phyloP scores from a whole-genome alignment of 176 grass and related monocot species.

The Rhynchospora tenuis region DNA sequence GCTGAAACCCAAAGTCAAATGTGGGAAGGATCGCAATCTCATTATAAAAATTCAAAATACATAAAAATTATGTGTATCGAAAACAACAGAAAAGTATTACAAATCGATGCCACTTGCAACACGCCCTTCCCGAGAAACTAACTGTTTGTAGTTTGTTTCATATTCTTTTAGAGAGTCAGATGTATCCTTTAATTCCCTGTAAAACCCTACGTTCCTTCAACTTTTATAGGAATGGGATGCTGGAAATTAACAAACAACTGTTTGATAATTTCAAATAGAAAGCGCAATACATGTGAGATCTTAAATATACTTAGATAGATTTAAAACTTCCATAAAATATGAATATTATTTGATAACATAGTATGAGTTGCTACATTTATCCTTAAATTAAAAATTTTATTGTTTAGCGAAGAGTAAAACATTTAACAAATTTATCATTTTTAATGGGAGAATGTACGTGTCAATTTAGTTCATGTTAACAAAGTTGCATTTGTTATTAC shows the following conservation, averaged over 20 bases:
- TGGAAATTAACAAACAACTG: not conserved
- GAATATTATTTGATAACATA: too few relatives aligned
- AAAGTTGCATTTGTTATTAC: not conserved
- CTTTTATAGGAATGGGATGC: not conserved
- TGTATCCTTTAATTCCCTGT: not conserved
- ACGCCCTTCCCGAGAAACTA: not conserved
- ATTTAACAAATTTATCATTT: not conserved
- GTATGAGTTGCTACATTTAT: too few relatives aligned
- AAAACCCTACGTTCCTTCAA: not conserved
- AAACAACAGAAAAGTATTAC: not conserved
- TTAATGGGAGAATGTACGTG: not conserved
- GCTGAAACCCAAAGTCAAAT: not conserved
- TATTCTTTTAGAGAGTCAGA: not conserved
- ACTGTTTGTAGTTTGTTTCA: not conserved
- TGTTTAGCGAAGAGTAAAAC: not conserved
- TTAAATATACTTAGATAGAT: not conserved
- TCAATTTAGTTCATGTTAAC: not conserved
- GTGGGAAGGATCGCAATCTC: not conserved
- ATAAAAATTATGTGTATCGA: not conserved
- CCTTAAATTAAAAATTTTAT: not conserved
- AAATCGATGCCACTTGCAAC: not conserved
- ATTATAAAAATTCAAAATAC: not conserved
- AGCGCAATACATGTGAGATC: not conserved
- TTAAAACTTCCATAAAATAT: too few relatives aligned
- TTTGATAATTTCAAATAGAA: conserved; percentile 3